These are phyloP conservation scores for Novymonas esmeraldas DNA, from an alignment of 208 protist genomes.

Conservation along the genomic window DNA sequence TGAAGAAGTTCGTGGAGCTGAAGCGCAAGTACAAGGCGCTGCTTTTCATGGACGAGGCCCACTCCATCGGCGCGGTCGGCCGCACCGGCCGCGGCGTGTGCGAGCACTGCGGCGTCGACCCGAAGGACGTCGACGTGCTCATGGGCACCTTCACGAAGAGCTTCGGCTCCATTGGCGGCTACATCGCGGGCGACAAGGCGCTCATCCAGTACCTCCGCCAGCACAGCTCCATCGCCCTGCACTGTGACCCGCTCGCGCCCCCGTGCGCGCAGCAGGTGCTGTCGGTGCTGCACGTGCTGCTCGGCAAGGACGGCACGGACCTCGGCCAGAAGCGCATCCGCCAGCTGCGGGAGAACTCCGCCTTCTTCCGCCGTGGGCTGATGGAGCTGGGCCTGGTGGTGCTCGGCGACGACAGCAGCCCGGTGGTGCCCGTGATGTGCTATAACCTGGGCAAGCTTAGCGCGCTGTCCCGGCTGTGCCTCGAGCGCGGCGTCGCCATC, in stretches of 20 bases:
- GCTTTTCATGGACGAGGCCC: slow-evolving; percentile 98
- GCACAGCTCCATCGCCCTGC: slow-evolving; percentile 67
- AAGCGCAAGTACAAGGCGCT: slow-evolving; percentile 97
- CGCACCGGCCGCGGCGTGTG: slow-evolving; percentile 93
- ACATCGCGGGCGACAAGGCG: slow-evolving; percentile 90
- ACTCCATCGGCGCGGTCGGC: slow-evolving; percentile 98
- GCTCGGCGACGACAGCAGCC: slow-evolving; percentile 91
- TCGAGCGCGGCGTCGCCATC: slow-evolving; percentile 92
- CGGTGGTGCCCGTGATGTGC: slow-evolving; percentile 96
- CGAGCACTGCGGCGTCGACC: slow-evolving; percentile 89
- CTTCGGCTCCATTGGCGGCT: slow-evolving; percentile 96
- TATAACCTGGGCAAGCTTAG: slow-evolving; percentile 94
- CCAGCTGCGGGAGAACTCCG: slow-evolving; percentile 86
- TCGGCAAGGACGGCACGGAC: slow-evolving; percentile 90
- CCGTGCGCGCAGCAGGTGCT: slow-evolving; percentile 92
- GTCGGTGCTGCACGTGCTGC: slow-evolving; percentile 86
- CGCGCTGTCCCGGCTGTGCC: slow-evolving; percentile 81
- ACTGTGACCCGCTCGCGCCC: slow-evolving; percentile 85
- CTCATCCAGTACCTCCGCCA: slow-evolving; percentile 78
- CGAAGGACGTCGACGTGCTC: slow-evolving; percentile 94
- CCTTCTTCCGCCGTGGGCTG: slow-evolving; percentile 83
- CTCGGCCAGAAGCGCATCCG: slow-evolving; percentile 78
- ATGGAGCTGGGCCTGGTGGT: slow-evolving; percentile 84
- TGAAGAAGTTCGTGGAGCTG: slow-evolving; percentile 94
- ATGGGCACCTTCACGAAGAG: slow-evolving; percentile 98